Conservation (phyloP, 768 basidiomycete species). For the Amanita muscaria region DNA sequence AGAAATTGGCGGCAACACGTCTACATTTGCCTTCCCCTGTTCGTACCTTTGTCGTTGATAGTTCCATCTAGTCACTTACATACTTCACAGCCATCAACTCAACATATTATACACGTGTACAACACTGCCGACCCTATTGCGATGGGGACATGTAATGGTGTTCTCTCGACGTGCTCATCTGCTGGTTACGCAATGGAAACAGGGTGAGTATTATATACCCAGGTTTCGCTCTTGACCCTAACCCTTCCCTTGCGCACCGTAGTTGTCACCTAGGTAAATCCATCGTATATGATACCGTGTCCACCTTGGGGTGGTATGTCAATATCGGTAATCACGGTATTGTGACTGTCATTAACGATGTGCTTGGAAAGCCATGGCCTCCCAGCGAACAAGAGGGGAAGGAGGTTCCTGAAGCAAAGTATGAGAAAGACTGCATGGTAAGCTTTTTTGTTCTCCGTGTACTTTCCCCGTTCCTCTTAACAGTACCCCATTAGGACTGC, state of each 20-base stretch:
- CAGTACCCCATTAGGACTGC: constrained; percentile 43
- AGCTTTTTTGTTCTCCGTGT: constrained; percentile 17
- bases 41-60: not conserved
- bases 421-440: constrained; percentile 67
- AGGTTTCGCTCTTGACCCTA: not conserved
- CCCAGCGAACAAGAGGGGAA: constrained; percentile 50
- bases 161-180: constrained; percentile 71
- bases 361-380: constrained; percentile 66
- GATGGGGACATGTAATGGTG: constrained; percentile 80
- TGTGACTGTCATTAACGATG: constrained; percentile 63
- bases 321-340: constrained; percentile 78
- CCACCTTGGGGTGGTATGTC: constrained; percentile 76
- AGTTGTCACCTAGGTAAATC: constrained; percentile 83
- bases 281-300: constrained; percentile 89
- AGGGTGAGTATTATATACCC: constrained; percentile 30
- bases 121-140: constrained; percentile 94
- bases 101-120: constrained; percentile 84
- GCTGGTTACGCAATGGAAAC: constrained; percentile 89
- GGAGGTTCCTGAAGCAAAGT: constrained; percentile 47
- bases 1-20: constrained; percentile 66
- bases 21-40: constrained; percentile 82
- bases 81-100: constrained; percentile 50
- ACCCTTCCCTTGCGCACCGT: constrained; percentile 6
- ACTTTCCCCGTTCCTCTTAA: not conserved
- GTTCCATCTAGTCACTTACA: not conserved